Evolutionary conservation across 108 stramenopile genomes (phyloP), one percentile per base, ranked within the genome.

Genomic region (Schizochytrium sp.): DNA sequence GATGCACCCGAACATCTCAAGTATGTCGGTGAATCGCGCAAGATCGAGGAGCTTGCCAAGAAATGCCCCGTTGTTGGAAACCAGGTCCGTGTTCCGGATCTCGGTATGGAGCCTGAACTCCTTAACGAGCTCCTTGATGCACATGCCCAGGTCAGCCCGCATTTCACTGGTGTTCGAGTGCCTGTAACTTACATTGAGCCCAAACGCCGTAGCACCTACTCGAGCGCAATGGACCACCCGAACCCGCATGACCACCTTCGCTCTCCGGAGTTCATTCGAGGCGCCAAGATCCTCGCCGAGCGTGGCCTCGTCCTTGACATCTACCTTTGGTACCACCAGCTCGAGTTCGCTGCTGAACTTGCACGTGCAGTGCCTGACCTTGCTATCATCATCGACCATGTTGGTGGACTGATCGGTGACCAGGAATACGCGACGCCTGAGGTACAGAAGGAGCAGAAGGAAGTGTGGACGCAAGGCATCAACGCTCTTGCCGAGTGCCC

Each of bases 391-490:
- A 49, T 83, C 28, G 76, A 83, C 47, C 76, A 83, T 28, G n/a
- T 17, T 40, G 76, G 76, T 53, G 53, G 50, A n/a, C 76, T 55
- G 38, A 49, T 83, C 2, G 76, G 76, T 38, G 76, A 55, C 50
- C 50, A 55, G 50, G 53, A 83, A 53, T 83, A 83, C 76, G 76
- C 76, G 38, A 55, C 28, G 50, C 50, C 47, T 38, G 76, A 83
- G 53, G 76, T 49, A 13, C 5, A 55, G 15, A 17, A 83, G 76
- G n/a, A 83, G 76, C 28, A 38, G 47, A 17, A n/a, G 15, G 76
- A 83, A 53, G 76, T 55, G 76, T 83, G 76, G 76, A 40, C 49
- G 76, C 28, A 49, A 53, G 40, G 76, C 76, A 83, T 83, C 28
- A 40, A 49, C 15, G 76, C 19, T n/a, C 47, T 83, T 40, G 76